Conservation (phyloP, 176 grass and related monocot genomes). For the Zea luxurians region DNA sequence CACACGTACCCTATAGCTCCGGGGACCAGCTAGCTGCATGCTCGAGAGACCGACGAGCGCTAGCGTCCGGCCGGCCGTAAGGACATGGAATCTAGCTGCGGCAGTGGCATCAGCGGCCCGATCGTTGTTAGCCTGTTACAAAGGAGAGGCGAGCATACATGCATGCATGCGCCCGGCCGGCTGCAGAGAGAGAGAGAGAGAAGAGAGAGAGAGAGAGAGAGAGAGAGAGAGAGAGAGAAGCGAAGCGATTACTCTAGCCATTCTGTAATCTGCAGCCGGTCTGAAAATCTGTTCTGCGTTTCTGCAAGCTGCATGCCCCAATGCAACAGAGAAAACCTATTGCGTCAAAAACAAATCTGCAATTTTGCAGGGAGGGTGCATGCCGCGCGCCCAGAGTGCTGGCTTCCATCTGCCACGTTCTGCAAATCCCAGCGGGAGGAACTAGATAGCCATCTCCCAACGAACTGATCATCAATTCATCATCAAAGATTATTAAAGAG, state of each 20-base stretch:
- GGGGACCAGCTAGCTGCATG: conserved; percentile 28
- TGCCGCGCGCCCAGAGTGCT: not conserved
- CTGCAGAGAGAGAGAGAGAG: not conserved
- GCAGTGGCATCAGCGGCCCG: conserved; percentile 13
- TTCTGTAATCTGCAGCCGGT: not conserved
- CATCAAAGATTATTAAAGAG: not conserved
- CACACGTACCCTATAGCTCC: conserved; percentile 1
- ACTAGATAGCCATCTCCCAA: not conserved
- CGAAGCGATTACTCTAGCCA: not conserved
- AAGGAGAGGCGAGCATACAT: not conserved
- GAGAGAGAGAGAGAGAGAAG: not conserved
- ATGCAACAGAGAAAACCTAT: not conserved
- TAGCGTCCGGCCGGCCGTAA: conserved; percentile 5
- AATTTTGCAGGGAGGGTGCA: not conserved
- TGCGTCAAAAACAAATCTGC: conserved; percentile 7
- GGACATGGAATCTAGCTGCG: conserved; percentile 43
- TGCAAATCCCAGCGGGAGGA: not conserved
- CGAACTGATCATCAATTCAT: not conserved
- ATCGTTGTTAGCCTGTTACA: not conserved
- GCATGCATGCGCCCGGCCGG: not conserved
- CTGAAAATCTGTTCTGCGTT: conserved; percentile 22
- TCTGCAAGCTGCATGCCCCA: not conserved
- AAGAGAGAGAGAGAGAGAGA: not conserved
- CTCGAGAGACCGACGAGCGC: conserved; percentile 8
- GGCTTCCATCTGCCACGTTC: not conserved